A percentile compares a stretch with the other conserved stretches of the same genome.
phyloP scores from a whole-genome alignment of 1,284 basidiomycete genomes.

The Puccinia polysora region DNA sequence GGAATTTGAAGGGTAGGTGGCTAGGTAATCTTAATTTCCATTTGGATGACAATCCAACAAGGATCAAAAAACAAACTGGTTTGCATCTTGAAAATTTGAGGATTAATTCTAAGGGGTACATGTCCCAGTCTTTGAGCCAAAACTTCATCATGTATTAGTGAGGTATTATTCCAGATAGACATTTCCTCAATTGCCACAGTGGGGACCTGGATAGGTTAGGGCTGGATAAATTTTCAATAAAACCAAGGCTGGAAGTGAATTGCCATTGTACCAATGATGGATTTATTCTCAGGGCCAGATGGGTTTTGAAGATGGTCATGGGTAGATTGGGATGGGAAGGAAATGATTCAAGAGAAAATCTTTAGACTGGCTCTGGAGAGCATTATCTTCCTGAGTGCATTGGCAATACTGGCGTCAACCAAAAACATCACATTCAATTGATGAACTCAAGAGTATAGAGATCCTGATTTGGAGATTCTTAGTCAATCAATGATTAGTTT shows the following conservation, averaged over 20 bases:
- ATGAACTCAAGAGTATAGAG: constrained; percentile 70
- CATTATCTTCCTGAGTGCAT: constrained; percentile 84
- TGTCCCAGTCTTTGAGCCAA: constrained; percentile 84
- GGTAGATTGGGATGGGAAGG: constrained; percentile 1
- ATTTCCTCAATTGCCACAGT: constrained; percentile 86
- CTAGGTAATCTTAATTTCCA: no score
- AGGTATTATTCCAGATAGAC: constrained; percentile 93
- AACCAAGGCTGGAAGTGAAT: background rate
- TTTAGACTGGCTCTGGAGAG: constrained; percentile 73
- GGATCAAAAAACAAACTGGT: constrained; percentile 52
- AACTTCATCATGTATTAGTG: constrained; percentile 90
- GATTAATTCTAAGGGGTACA: constrained; percentile 82
- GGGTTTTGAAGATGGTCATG: no score
- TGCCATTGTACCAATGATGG: background rate
- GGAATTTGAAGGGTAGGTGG: no score
- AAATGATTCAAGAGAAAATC: no score
- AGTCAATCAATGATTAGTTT: constrained; percentile 47
- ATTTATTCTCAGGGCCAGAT: constrained; percentile 2
- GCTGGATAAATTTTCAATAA: background rate
- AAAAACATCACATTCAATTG: constrained; percentile 89
- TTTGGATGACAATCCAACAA: no score
- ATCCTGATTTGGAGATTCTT: constrained; percentile 71
- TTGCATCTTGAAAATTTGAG: constrained; percentile 58
- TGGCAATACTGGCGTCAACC: constrained; percentile 93
- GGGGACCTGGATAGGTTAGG: constrained; percentile 66